Conservation (phyloP, 2,329 filamentous ascomycete species). For the Ceratocystis harringtonii region DNA sequence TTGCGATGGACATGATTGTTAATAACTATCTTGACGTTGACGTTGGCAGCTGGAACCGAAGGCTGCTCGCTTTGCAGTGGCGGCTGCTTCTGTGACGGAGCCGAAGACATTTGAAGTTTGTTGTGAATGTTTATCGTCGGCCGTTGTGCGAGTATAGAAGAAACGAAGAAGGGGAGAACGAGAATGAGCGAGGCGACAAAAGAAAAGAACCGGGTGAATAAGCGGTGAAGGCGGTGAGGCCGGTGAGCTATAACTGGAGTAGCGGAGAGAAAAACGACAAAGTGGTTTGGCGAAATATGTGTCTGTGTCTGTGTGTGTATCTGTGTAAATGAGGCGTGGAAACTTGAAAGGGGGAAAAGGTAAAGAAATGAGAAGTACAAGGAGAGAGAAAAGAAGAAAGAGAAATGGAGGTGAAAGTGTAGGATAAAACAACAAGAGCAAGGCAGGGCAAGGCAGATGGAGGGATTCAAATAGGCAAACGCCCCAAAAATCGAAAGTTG, state of each 20-base stretch:
- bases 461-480: constrained; percentile 5
- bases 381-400: constrained; percentile 12
- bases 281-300: neutral
- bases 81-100: too few relatives aligned
- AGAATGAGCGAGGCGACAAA: neutral
- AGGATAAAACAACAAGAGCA: constrained; percentile 16
- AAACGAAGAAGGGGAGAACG: neutral
- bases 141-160: too few relatives aligned
- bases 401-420: constrained; percentile 14
- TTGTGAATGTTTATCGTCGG: too few relatives aligned
- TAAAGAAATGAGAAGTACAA: constrained; percentile 13
- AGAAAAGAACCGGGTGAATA: neutral
- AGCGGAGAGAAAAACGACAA: constrained; percentile 17
- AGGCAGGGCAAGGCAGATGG: constrained; percentile 13
- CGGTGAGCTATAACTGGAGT: neutral
- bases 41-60: neutral
- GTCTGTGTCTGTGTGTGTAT: neutral
- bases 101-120: too few relatives aligned
- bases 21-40: constrained; percentile 6
- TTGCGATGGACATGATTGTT: neutral
- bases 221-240: neutral
- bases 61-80: neutral
- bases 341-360: constrained; percentile 9
- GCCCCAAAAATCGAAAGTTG: neutral
- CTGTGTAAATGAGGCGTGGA: neutral